phyloP scores from a whole-genome alignment of 2,329 filamentous ascomycete genomes.

The Monilinia aucupariae region DNA sequence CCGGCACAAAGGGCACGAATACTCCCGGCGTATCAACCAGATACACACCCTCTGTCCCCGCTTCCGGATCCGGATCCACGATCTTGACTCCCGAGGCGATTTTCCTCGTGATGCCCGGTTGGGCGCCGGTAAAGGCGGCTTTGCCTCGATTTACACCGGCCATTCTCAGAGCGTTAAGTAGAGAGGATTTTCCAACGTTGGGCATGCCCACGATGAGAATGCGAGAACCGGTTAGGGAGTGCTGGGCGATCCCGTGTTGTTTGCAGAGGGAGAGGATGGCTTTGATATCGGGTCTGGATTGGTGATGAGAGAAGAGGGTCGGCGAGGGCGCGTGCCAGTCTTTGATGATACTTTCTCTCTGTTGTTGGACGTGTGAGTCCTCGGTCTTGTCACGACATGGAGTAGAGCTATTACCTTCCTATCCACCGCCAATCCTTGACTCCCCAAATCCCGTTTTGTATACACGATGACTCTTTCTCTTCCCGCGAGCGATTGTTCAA shows the following conservation, averaged over 20 bases:
- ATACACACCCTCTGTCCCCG: conserved; percentile 53
- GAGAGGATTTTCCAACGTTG: conserved; percentile 90
- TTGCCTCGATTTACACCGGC: conserved; percentile 61
- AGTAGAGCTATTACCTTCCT: conserved; percentile 35
- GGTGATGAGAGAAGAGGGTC: conserved; percentile 49
- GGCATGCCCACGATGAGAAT: conserved; percentile 94
- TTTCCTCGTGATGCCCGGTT: conserved; percentile 86
- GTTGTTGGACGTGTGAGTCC: not conserved
- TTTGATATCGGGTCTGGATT: conserved; percentile 41
- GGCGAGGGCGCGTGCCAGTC: conserved; percentile 49
- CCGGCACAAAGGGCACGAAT: conserved; percentile 84
- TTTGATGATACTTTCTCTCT: conserved; percentile 47
- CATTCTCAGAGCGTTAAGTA: conserved; percentile 80
- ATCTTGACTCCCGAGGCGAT: conserved; percentile 80
- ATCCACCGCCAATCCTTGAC: conserved; percentile 38
- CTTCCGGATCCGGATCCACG: conserved; percentile 47
- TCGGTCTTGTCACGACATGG: too few species aligned
- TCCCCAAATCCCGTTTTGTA: conserved; percentile 78
- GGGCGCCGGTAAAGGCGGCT: conserved; percentile 74
- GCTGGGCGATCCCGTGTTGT: conserved; percentile 43
- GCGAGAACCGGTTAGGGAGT: conserved; percentile 72
- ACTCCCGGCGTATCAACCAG: conserved; percentile 90
- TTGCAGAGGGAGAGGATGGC: conserved; percentile 45
- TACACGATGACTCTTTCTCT: conserved; percentile 78
- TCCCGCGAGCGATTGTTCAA: conserved; percentile 70